Evolutionary conservation across 306 rosid genomes (phyloP).

Genomic region (Cicer yamashitae): DNA sequence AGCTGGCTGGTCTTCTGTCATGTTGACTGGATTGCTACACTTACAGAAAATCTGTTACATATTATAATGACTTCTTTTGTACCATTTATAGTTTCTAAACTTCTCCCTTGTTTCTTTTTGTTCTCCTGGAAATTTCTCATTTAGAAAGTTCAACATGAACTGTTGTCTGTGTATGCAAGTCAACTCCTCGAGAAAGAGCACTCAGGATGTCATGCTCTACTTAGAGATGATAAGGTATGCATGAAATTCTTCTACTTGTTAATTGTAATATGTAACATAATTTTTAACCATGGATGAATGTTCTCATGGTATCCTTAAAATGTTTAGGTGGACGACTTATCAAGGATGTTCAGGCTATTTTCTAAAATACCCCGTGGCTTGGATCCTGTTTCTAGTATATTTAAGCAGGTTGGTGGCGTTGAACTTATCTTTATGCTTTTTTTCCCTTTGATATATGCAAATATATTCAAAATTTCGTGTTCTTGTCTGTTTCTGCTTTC

Average conservation of each 20-base stretch:
- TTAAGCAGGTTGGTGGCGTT: constrained; percentile 75
- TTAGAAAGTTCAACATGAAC: constrained; percentile 89
- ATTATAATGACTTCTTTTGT: constrained; percentile 14
- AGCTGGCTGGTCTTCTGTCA: constrained; percentile 29
- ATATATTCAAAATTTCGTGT: constrained; percentile 1
- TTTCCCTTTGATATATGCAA: constrained; percentile 4
- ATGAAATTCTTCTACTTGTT: constrained; percentile 2
- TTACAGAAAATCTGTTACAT: not conserved
- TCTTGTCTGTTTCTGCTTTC: constrained; percentile 1
- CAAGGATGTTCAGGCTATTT: constrained; percentile 98
- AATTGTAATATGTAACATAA: not conserved
- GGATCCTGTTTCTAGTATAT: constrained; percentile 87
- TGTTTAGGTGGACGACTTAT: constrained; percentile 80
- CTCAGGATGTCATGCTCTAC: constrained; percentile 92
- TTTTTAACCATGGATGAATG: constrained; percentile 10
- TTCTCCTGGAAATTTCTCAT: constrained; percentile 24
- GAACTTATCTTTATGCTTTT: constrained; percentile 29
- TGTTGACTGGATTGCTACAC: constrained; percentile 34
- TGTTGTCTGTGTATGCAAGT: constrained; percentile 75
- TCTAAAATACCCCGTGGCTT: constrained; percentile 89
- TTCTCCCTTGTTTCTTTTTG: constrained; percentile 32
- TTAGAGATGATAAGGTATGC: constrained; percentile 85
- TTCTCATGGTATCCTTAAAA: constrained; percentile 29
- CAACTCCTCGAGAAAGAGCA: constrained; percentile 93
- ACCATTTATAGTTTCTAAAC: constrained; percentile 39